Evolutionary conservation across 768 basidiomycete species (phyloP), one percentile per base, ranked within the genome.

Genomic region (Amanita pseudoporphyria): DNA sequence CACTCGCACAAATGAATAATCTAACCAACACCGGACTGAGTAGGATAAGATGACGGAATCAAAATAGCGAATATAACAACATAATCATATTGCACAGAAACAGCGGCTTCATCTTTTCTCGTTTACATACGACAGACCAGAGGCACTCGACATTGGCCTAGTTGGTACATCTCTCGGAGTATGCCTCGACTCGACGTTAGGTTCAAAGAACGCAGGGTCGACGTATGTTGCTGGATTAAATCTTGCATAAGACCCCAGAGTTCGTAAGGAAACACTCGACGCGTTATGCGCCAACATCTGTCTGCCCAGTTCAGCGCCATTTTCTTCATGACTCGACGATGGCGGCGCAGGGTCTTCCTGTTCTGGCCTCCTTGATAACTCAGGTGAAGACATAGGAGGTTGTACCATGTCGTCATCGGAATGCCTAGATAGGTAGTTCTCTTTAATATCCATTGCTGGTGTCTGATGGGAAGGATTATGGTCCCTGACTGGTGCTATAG

Each of bases 221-320:
- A 62, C 54, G 51, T 70, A 70, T 13, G 45, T 62, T 3, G 51
- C 10, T 1, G 62, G 63, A 37, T 66, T 57, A 47, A 54, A 70
- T 44, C 49, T 58, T 14, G 53, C 53, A 42, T 62, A 67, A 5
- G 64, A 64, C 6, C 56, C 56, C 19, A 41, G 51, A 13, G 66
- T 65, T 31, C 57, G 61, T 39, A 68, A 39, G 7, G 68, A 68
- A 12, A 58, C 51, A 43, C 58, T 63, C 18, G 67, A 69, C 31
- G 56, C 47, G 6, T 51, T 46, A 13, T 62, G 63, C 16, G 56
- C 55, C 21, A 64, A 49, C 12, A 56, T 13, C 31, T 21, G 49
- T 32, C 9, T 31, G 9, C 42, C 32, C 46, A 43, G 13, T 13
- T 43, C 26, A n/a, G n/a, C n/a, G 33, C 24, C 30, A 31, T 24